Base-by-base conservation (phyloP, 2,329 filamentous ascomycete species). In the Cladosporium sphaerospermum region DNA sequence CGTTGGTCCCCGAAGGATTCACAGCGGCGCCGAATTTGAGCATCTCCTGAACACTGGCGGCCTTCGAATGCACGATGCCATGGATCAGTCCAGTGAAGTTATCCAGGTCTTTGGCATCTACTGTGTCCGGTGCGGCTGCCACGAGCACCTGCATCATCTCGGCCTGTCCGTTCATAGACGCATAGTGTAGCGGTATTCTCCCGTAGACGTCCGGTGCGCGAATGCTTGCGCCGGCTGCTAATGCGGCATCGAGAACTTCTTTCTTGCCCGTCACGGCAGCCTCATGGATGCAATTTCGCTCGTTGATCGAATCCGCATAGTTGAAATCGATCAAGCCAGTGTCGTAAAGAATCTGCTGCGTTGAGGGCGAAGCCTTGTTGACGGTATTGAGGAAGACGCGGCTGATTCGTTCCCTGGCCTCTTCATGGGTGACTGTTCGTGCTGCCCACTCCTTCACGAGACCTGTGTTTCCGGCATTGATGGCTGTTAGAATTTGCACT, bases 51-150 rank as follows among this genome's bases (percentile, higher is more conserved):
- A 95, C 90, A 66, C 89, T 95, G 45, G 83, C 79, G 16, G 92
- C 75, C 56, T 93, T 85, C 19, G 87, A 85, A 64, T 95, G 90
- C 50, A 96, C 91, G 58, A 97, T 96, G 41, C 89, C 87, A 70
- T 97, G 93, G 54, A 99, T 93, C 43, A 99, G 75, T 1, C 93
- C 91, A 0, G 92, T 97, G 69, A 96, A 99, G 70, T 96, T 96
- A 73, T 99, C 92, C 66, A 97, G 88, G 65, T 99, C 93, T 66
- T 91, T 91, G 39, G 86, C 76, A 66, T 97, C 84, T 56, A 97
- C 86, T 0, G 89, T 96, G 16, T 82, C 76, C 4, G 83, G 81
- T 44, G 86, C 84, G 4, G 64, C 60, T 13, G 56, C 57, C 3
- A 61, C 62, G 44, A 68, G 53, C 16, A 61, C 57, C 51, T 62